Evolutionary conservation across 805 yeast genomes (phyloP).

Genomic region (Teunomyces barrocoloradensis): DNA sequence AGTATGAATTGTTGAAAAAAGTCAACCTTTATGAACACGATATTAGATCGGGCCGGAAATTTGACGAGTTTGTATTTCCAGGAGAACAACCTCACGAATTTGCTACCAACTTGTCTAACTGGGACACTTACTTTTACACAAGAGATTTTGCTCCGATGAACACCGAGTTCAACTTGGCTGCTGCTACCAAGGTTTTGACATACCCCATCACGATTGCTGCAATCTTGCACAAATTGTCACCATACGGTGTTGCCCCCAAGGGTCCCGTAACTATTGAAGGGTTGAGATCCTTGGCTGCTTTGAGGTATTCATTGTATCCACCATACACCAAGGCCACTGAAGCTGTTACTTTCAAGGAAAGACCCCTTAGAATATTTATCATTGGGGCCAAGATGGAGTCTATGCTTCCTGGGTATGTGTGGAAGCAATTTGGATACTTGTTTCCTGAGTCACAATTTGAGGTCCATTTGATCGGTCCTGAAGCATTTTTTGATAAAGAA

Average conservation of each 20-base stretch:
- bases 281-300: slow-evolving; percentile 86
- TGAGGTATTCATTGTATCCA: slow-evolving; percentile 87
- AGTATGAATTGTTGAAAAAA: slow-evolving; percentile 72
- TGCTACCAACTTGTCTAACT: slow-evolving; percentile 69
- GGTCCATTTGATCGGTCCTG: slow-evolving; percentile 92
- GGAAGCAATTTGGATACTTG: slow-evolving; percentile 88
- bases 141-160: slow-evolving; percentile 94
- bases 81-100: slow-evolving; percentile 72
- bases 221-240: slow-evolving; percentile 78
- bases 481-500: slow-evolving; percentile 71
- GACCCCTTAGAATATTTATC: slow-evolving; percentile 86
- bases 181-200: slow-evolving; percentile 89
- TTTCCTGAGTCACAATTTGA: slow-evolving; percentile 84
- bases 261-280: slow-evolving; percentile 93
- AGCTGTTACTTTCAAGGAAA: slow-evolving; percentile 62
- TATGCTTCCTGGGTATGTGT: slow-evolving; percentile 88
- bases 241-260: slow-evolving; percentile 75
- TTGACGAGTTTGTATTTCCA: slow-evolving; percentile 96
- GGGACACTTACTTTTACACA: slow-evolving; percentile 94
- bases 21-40: slow-evolving; percentile 95
- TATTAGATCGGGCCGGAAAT: slow-evolving; percentile 86
- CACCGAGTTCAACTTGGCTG: slow-evolving; percentile 92
- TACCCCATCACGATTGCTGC: slow-evolving; percentile 91
- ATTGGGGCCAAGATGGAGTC: slow-evolving; percentile 93
- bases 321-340: slow-evolving; percentile 39